Base-by-base conservation (phyloP, 768 basidiomycete genomes). In the Rhodotorula toruloides region DNA sequence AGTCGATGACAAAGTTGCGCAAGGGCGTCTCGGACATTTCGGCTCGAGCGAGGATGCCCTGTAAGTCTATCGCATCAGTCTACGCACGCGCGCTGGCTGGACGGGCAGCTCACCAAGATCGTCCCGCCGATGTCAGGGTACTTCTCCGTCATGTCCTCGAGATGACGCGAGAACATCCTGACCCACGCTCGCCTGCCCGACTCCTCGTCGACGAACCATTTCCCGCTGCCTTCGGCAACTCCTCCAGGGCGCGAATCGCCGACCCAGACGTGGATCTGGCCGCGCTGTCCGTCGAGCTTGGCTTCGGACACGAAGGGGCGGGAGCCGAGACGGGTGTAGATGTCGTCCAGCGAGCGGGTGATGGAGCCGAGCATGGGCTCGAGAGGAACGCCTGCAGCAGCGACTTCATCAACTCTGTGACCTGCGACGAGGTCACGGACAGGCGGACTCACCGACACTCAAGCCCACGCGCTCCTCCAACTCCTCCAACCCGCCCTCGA, bases 71-170 rank as follows among this genome's bases (percentile, higher is more conserved):
- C 39, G 29, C 56, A 48, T 46, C 44, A 16, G 44, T 25, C 25
- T 25, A 61, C 32, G 49, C 32, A 29, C 14, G 8, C 37, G 39
- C 1, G 40, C 37, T 40, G 39, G 10, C 21, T 25, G 25, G 31
- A 43, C 47, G 44, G 17, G 22, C 31, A 17, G 47, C 67, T 29
- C 11, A 68, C 67, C 25, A 64, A 52, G n/a, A 71, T 59, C 1
- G 62, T 67, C 11, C 42, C 55, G 2, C 72, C 54, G 32, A 75
- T 58, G 37, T 76, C 75, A 12, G 73, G 73, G 56, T 74, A 76
- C 81, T 94, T 92, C 65, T 85, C 84, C 2, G 90, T 91, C 91
- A 92, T 70, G 73, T 91, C 86, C 78, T 93, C 90, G 39, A 94
- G 80, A 80, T 91, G 90, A 60, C 91, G 85, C 65, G 88, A 90